These are phyloP conservation scores for Aspergillus brunneoviolaceus DNA, from an alignment of 2,329 filamentous ascomycete species.

Conservation along the genomic window DNA sequence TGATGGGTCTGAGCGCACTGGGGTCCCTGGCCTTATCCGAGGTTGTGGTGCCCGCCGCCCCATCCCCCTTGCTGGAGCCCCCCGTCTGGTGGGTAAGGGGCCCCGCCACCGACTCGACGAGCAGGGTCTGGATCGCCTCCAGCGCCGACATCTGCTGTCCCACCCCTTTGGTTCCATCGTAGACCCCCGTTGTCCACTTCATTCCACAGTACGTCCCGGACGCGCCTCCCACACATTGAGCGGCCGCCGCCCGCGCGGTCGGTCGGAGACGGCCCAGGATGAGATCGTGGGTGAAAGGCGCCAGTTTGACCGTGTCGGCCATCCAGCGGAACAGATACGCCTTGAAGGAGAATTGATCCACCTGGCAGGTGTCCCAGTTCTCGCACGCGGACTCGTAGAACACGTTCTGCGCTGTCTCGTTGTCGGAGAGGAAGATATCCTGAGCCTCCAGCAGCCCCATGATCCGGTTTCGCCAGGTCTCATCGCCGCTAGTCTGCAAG, in stretches of 20 bases:
- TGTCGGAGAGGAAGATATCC: constrained; percentile 49
- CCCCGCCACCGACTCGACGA: constrained; percentile 41
- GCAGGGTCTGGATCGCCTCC: constrained; percentile 62
- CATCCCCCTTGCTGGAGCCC: constrained; percentile 53
- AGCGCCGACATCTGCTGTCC: constrained; percentile 41
- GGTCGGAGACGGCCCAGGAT: constrained; percentile 55
- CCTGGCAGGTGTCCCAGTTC: constrained; percentile 53
- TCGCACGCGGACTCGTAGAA: constrained; percentile 64
- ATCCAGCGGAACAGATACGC: constrained; percentile 63
- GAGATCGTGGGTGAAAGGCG: constrained; percentile 53
- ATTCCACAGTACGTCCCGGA: constrained; percentile 43
- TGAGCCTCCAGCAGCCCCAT: constrained; percentile 55
- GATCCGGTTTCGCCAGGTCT: constrained; percentile 54
- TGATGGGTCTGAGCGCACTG: constrained; percentile 25
- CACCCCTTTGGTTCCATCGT: constrained; percentile 35
- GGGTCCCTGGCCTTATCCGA: constrained; percentile 16
- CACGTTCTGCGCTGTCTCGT: constrained; percentile 42
- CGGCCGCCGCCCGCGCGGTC: constrained; percentile 55
- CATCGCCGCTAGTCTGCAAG: constrained; percentile 35
- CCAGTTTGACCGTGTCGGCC: constrained; percentile 57
- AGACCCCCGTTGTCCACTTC: constrained; percentile 35
- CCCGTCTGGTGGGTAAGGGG: constrained; percentile 50
- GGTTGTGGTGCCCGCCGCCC: constrained; percentile 32
- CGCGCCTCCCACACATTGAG: constrained; percentile 24
- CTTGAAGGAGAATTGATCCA: constrained; percentile 65